Conservation (phyloP, 192 early-diverging fungal species). For the Gamsiella multidivaricata region DNA sequence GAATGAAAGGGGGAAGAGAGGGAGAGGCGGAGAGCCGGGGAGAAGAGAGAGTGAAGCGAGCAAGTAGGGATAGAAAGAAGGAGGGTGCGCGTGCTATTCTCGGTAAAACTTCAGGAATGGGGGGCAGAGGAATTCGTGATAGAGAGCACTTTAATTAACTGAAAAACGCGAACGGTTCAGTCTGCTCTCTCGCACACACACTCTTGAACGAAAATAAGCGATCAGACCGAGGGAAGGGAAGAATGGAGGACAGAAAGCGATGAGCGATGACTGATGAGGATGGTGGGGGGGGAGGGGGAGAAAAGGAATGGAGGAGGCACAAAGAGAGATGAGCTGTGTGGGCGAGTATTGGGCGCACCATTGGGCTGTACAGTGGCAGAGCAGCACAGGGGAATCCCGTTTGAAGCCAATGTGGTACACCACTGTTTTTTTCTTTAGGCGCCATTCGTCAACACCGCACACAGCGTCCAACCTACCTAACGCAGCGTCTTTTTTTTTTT, state of each 20-base stretch:
- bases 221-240: background rate
- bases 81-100: slow-evolving; percentile 2
- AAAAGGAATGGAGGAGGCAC: background rate
- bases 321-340: background rate
- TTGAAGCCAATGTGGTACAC: no score
- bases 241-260: background rate
- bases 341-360: no score
- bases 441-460: no score
- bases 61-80: background rate
- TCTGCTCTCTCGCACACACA: no score
- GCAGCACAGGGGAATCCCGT: no score
- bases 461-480: no score
- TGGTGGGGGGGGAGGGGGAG: background rate
- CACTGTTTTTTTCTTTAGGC: no score
- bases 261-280: background rate
- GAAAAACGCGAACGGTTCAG: no score
- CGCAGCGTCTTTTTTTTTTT: no score
- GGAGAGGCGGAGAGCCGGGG: background rate
- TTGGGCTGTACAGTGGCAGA: no score
- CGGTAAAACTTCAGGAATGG: background rate
- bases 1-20: background rate
- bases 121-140: background rate
- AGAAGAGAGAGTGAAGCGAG: slow-evolving; percentile 2
- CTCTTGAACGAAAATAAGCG: no score
- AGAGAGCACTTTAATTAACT: background rate